Percentiles rank a stretch among this genome's conserved stretches.
These are phyloP conservation scores for Rhytidiadelphus loreus DNA, from an alignment of 225 moss, liverwort and hornwort species.

Conservation along the genomic window DNA sequence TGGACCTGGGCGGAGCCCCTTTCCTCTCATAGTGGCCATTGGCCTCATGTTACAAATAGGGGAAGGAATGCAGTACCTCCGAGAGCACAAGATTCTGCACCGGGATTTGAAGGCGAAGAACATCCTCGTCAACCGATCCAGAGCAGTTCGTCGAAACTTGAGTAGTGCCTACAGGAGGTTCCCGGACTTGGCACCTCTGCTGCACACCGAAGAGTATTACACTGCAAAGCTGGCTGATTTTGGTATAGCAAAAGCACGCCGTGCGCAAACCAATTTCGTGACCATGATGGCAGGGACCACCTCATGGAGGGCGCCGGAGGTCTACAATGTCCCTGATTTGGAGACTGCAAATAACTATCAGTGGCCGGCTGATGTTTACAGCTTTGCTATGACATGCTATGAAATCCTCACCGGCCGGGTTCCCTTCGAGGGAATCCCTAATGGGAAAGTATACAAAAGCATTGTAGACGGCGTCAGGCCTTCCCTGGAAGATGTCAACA, in stretches of 20 bases:
- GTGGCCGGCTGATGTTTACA: slow-evolving; percentile 47
- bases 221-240: slow-evolving; percentile 37
- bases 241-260: slow-evolving; percentile 22
- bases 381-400: slow-evolving; percentile 33
- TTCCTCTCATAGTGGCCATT: slow-evolving; percentile 32
- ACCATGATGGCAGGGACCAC: slow-evolving; percentile 36
- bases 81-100: slow-evolving; percentile 28
- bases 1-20: slow-evolving; percentile 9
- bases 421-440: not conserved
- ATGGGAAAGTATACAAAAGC: not conserved
- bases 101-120: slow-evolving; percentile 45
- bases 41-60: slow-evolving; percentile 40
- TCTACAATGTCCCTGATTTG: slow-evolving; percentile 6
- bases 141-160: slow-evolving; percentile 1
- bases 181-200: slow-evolving; percentile 12
- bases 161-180: slow-evolving; percentile 11
- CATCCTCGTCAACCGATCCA: slow-evolving; percentile 16
- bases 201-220: slow-evolving; percentile 33
- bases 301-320: slow-evolving; percentile 38
- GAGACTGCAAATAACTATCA: not conserved
- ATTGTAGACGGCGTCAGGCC: slow-evolving; percentile 20
- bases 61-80: slow-evolving; percentile 34
- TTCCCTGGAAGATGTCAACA: not conserved
- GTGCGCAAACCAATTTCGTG: not conserved
- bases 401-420: slow-evolving; percentile 23